Evolutionary conservation across 2,329 filamentous ascomycete species (phyloP).

Genomic region (Neonectria sp.): DNA sequence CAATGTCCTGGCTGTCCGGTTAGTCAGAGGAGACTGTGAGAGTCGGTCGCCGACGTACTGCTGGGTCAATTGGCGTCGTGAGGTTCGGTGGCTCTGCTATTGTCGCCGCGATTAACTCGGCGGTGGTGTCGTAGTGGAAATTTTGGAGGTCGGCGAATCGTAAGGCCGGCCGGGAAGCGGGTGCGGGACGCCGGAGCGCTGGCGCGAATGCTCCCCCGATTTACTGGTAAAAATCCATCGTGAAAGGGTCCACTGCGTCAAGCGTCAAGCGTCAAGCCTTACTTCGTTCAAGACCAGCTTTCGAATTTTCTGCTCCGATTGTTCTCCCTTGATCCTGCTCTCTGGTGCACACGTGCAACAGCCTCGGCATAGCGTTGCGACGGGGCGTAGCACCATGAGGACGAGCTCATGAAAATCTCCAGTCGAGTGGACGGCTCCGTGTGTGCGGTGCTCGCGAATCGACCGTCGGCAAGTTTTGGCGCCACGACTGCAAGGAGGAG

Average conservation of each 20-base stretch:
- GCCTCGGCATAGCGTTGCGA: conserved; percentile 32
- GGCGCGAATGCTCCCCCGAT: conserved; percentile 37
- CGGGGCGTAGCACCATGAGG: conserved; percentile 60
- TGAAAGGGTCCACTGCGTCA: conserved; percentile 39
- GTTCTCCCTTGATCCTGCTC: conserved; percentile 2
- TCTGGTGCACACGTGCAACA: conserved; percentile 6
- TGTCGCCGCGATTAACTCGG: conserved; percentile 31
- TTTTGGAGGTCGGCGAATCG: conserved; percentile 52
- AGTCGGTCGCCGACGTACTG: conserved; percentile 23
- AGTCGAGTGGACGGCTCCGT: conserved; percentile 73
- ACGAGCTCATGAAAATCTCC: conserved; percentile 73
- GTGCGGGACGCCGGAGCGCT: conserved; percentile 39
- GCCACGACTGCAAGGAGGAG: conserved; percentile 45
- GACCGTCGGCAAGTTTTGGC: conserved; percentile 54
- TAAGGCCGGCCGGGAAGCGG: conserved; percentile 45
- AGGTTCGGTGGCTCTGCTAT: conserved; percentile 27
- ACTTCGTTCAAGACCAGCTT: conserved; percentile 40
- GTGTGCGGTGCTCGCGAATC: conserved; percentile 68
- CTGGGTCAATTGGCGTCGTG: conserved; percentile 39
- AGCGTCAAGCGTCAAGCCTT: conserved; percentile 23
- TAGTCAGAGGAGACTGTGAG: conserved; percentile 1
- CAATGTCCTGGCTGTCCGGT: conserved; percentile 25
- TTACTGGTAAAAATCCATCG: conserved; percentile 44
- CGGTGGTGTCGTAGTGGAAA: conserved; percentile 46
- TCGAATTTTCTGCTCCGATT: neutral